Evolutionary conservation across 495 filamentous ascomycete genomes (phyloP).

Genomic region (Penicillium chermesinum): DNA sequence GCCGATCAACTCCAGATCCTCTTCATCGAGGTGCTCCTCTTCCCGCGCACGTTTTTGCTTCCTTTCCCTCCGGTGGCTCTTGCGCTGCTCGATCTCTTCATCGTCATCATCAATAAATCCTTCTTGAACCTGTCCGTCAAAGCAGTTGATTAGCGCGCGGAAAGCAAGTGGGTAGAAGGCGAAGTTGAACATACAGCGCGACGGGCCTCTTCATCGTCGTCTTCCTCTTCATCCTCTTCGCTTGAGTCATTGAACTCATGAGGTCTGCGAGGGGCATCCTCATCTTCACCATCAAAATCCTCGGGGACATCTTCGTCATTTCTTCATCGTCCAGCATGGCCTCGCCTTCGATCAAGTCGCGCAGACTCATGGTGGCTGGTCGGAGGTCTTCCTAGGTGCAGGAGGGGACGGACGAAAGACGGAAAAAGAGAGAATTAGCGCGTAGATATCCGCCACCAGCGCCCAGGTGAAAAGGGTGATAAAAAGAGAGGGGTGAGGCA

Average conservation of each 20-base stretch:
- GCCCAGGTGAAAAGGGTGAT: conserved; percentile 1
- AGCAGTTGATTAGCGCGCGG: background rate
- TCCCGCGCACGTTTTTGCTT: conserved; percentile 53
- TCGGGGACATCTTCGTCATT: conserved; percentile 85
- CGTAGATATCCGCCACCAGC: background rate
- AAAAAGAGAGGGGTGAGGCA: conserved; percentile 2
- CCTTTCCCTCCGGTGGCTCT: conserved; percentile 55
- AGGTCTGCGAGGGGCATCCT: conserved; percentile 35
- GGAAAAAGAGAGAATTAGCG: background rate
- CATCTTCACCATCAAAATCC: conserved; percentile 62
- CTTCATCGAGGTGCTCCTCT: conserved; percentile 86
- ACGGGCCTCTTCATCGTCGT: conserved; percentile 81
- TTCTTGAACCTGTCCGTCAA: conserved; percentile 70
- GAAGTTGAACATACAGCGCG: conserved; percentile 39
- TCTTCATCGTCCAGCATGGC: conserved; percentile 88
- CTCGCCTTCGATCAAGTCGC: conserved; percentile 75
- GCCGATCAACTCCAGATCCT: conserved; percentile 92
- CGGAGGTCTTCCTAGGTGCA: conserved; percentile 19
- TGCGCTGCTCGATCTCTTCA: conserved; percentile 67
- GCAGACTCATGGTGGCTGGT: conserved; percentile 60
- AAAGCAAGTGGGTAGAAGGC: conserved; percentile 1
- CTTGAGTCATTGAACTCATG: conserved; percentile 71
- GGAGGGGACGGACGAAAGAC: conserved; percentile 7
- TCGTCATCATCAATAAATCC: conserved; percentile 97
- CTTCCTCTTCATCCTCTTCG: conserved; percentile 94